Evolutionary conservation across 345 rosid genomes (phyloP), one percentile per base, ranked within the genome.

Genomic region (Chamaenerion angustifolium): DNA sequence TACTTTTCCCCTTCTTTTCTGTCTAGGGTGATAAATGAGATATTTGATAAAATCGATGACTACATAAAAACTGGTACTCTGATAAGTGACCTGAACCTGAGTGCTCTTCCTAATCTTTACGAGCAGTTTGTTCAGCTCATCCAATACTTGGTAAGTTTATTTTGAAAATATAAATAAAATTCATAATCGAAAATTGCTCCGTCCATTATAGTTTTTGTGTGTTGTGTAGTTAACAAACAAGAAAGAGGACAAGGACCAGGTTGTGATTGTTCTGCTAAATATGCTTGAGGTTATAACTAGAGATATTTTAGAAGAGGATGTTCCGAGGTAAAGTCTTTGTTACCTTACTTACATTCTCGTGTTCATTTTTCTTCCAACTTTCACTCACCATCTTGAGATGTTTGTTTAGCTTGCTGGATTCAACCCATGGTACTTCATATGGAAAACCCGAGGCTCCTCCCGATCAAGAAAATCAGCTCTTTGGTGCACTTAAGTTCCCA

Each of bases 241-340:
- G 31, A 70, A 1, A 46, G 92, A 79, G 3, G 92, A 93, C 58
- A 73, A 78, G 74, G 88, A 85, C 79, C 69, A 74, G 49, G 83
- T 93, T 56, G 97, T 93, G 54, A 81, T 93, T 57, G 78, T 83
- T 52, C 85, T 93, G 71, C 99, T 85, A 77, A 89, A 93, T 71
- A 93, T 93, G 99, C 79, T 77, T 72, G 99, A 93, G 73, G 95
- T 81, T 62, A 92, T 79, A 46, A 81, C 90, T 51, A 72, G 88
- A 69, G 99, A 93, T 64, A 93, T 93, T 60, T 78, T 65, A 73
- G 97, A 88, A 49, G 97, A 88, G 60, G 70, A 74, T 3, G 70
- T 73, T 65, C 60, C 76, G 15, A 80, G 78, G 98, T 90, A 16
- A 67, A 61, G 43, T 62, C 49, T 55, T 47, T 66, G 45, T 44